Percentiles rank a stretch among this genome's conserved stretches.
These are phyloP conservation scores for Verbena officinalis DNA, from an alignment of 257 asterid species.

Conservation along the genomic window DNA sequence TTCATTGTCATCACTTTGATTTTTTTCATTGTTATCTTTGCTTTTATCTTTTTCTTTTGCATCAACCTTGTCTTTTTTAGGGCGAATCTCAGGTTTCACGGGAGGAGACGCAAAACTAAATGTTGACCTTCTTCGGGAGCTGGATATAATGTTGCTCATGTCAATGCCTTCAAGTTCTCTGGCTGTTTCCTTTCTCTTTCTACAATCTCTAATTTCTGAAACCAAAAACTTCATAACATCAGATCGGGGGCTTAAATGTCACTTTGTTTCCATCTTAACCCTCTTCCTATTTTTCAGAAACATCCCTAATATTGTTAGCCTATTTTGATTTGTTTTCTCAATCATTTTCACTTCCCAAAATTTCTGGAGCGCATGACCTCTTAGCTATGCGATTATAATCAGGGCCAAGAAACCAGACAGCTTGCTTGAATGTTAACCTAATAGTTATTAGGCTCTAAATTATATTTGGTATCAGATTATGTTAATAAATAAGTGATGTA, in stretches of 20 bases:
- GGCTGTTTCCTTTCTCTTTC: constrained; percentile 82
- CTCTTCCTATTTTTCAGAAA: neutral
- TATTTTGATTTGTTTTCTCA: neutral
- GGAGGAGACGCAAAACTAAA: constrained; percentile 66
- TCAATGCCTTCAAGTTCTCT: constrained; percentile 98
- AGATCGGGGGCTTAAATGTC: neutral
- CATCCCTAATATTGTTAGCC: neutral
- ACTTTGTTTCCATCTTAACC: neutral
- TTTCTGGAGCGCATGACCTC: neutral
- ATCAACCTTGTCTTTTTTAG: constrained; percentile 39
- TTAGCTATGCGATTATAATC: neutral
- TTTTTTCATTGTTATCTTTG: constrained; percentile 33
- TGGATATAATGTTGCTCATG: constrained; percentile 84
- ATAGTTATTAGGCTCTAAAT: neutral
- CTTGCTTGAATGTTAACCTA: constrained; percentile 6
- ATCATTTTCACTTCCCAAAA: neutral
- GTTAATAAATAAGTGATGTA: constrained; percentile 18
- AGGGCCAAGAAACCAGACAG: constrained; percentile 11
- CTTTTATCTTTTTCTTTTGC: constrained; percentile 42
- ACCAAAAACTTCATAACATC: constrained; percentile 28
- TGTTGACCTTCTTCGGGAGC: constrained; percentile 88
- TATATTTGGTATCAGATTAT: constrained; percentile 4
- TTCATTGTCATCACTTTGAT: constrained; percentile 34
- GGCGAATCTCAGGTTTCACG: constrained; percentile 44
- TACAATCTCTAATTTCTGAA: constrained; percentile 85